Base-by-base conservation (phyloP, 2,329 filamentous ascomycete genomes). In the Saccharata proteae region DNA sequence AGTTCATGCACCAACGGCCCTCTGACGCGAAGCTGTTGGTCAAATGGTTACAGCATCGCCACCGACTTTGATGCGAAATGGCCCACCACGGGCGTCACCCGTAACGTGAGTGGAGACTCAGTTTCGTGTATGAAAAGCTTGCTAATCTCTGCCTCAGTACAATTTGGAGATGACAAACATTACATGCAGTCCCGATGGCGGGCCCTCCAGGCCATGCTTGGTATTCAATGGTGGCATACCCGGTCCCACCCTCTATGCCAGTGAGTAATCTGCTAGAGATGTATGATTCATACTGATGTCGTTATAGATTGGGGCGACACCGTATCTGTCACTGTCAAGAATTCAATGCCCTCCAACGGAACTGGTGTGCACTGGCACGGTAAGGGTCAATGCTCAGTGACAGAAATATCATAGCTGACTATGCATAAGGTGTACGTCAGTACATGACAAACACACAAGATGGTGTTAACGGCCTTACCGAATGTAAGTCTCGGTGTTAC, bases 201-300 rank as follows among this genome's bases (percentile, higher is more conserved):
- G 22, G 2, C 22, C 38, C 37, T 49, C 34, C 43, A 44, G 40
- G 43, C 39, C 31, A 51, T 47, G 39, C 11, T 52, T 49, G 42
- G 40, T 10, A 44, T 46, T 54, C 30, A 55, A 55, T 18, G 70
- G 69, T 9, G 64, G 71, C 25, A 76, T 71, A 37, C 79, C 79
- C 1, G 80, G 76, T 0, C 80, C 79, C 6, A 35, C 40, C 4
- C 21, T 30, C 3, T 26, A 28, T 21, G 27, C 30, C 10, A 35
- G 26, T 28, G 19, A 18, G 26, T 16, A n/a, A n/a, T 4, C 18
- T 28, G 3, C 15, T 11, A 11, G 8, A n/a, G 4, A n/a, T n/a
- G n/a, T n/a, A 12, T 19, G 6, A 42, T 43, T 28, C 51, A 54
- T 29, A 43, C 40, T 10, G 15, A n/a, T 7, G 19, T n/a, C 4